Percentiles rank a stretch among this genome's conserved stretches.
Evolutionary conservation across 163 green algal species (phyloP).

Genomic region (Volvox carteri): DNA sequence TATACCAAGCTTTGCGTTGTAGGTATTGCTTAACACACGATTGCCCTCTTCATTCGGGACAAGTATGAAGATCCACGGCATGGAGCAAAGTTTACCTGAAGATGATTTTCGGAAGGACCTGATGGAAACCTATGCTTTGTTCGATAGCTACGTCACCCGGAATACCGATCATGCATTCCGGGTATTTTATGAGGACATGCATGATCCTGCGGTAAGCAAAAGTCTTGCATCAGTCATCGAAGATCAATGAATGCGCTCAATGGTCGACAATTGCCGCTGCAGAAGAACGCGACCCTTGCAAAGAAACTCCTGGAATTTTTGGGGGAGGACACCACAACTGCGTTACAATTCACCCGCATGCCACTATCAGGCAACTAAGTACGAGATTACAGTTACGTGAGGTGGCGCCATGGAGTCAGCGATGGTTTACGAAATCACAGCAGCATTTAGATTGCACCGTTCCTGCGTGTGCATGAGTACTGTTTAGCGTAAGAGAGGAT

Average conservation of each 20-base stretch:
- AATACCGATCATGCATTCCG: background rate
- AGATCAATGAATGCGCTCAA: background rate
- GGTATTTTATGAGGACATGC: constrained; percentile 30
- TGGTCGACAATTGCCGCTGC: background rate
- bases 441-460: too few relatives aligned
- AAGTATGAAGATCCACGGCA: background rate
- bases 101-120: background rate
- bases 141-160: background rate
- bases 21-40: constrained; percentile 4
- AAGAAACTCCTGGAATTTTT: constrained; percentile 15
- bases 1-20: background rate
- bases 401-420: too few relatives aligned
- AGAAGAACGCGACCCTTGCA: constrained; percentile 30
- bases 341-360: constrained; percentile 13
- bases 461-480: too few relatives aligned
- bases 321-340: background rate
- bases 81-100: background rate
- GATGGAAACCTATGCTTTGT: constrained; percentile 9
- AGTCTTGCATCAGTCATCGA: background rate
- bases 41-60: background rate
- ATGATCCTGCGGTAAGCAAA: background rate
- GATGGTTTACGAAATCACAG: too few relatives aligned
- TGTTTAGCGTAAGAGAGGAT: too few relatives aligned
- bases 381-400: too few relatives aligned
- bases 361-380: background rate